Percentiles rank a stretch among this genome's conserved stretches.
Evolutionary conservation across 1,139 yeast genomes (phyloP).

Genomic region (Sugiyamaella castrensis): DNA sequence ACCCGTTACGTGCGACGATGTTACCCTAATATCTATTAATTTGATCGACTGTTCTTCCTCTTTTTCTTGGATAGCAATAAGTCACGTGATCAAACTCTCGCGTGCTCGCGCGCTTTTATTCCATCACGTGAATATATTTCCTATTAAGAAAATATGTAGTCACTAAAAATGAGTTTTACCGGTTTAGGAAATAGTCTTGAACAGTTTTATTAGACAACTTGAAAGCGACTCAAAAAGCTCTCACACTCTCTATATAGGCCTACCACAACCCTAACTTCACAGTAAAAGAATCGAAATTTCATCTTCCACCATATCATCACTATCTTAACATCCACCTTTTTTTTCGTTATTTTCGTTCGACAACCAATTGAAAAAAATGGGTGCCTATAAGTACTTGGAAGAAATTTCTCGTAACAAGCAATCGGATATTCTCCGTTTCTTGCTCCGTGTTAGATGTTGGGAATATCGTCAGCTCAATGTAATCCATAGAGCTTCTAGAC

Average conservation of each 20-base stretch:
- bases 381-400: conserved; percentile 99
- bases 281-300: conserved; percentile 4
- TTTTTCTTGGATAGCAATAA: too few relatives aligned
- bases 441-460: conserved; percentile 99
- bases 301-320: conserved; percentile 5
- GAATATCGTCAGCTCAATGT: conserved; percentile 99
- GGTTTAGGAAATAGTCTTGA: not conserved
- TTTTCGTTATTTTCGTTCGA: conserved; percentile 8
- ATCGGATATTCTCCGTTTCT: conserved; percentile 98
- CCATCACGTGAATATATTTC: too few relatives aligned
- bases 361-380: conserved; percentile 54
- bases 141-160: not conserved
- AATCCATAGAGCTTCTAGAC: conserved; percentile 98
- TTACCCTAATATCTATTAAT: too few relatives aligned
- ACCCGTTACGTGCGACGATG: too few relatives aligned
- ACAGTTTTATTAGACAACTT: too few relatives aligned
- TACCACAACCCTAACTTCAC: not conserved
- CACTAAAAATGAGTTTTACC: not conserved
- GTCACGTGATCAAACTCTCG: too few relatives aligned
- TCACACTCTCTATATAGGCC: not conserved
- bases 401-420: conserved; percentile 99
- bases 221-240: not conserved
- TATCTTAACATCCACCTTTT: conserved; percentile 14
- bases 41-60: too few relatives aligned
- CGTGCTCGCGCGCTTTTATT: too few relatives aligned